Evolutionary conservation across 2,329 filamentous ascomycete genomes (phyloP), one percentile per base, ranked within the genome.

Genomic region (Hypoxylon sp.): DNA sequence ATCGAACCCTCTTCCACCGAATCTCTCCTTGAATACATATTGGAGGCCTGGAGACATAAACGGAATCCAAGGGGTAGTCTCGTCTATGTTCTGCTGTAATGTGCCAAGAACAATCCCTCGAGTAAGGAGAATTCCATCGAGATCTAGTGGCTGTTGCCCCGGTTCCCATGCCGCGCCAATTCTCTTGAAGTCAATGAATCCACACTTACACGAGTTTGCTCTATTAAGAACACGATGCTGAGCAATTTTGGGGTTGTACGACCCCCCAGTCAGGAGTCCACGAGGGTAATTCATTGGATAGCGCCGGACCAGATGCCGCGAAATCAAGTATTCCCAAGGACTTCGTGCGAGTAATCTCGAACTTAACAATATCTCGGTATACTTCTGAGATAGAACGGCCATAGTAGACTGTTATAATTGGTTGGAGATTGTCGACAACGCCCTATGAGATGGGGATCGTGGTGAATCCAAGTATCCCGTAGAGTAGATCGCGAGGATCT

Each of bases 131-230:
- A 57, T 12, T n/a, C 56, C 62, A 12, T 55, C 14, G 7, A 50
- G 9, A 21, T 21, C 50, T 21, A 25, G 47, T 3, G 21, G 45
- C 14, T 61, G 62, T 25, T 4, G 29, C n/a, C 43, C 16, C 9
- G 56, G 62, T 46, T 61, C 47, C 56, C 62, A 65, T 25, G 51
- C 23, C 21, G 50, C 16, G 8, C 52, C 56, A 34, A 65, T 46
- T 9, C 29, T 65, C 14, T 53, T 12, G 3, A 53, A 29, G 16
- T 65, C 62, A 16, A 65, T 57, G 19, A 61, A 65, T 1, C 62
- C 62, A n/a, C 60, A 61, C n/a, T 53, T 65, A 56, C 62, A 65
- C 16, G 56, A 65, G 12, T 65, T 61, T 7, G 51, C 57, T 29
- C 52, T 65, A 34, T 43, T 61, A 6, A 65, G 25, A 5, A 65